These are phyloP conservation scores for Pseudotsuga menziesii DNA, from an alignment of 75 land plant species.

Conservation along the genomic window DNA sequence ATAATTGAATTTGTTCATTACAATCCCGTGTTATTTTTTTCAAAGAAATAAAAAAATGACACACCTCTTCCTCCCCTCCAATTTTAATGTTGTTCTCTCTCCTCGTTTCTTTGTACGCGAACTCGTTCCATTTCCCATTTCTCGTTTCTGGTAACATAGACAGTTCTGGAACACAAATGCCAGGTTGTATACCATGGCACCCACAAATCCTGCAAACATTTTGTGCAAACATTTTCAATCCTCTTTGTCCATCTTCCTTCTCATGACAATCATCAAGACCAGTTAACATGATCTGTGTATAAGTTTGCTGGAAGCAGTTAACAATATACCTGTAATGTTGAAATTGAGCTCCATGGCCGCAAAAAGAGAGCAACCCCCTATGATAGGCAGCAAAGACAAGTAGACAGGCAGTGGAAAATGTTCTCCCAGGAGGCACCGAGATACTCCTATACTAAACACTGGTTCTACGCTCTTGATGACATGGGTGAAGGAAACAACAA, in stretches of 20 bases:
- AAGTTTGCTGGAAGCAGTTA: neutral
- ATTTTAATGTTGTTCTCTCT: no score
- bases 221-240: no score
- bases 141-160: no score
- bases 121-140: no score
- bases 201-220: constrained; percentile 55
- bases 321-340: constrained; percentile 54
- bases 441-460: constrained; percentile 66
- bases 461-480: constrained; percentile 84
- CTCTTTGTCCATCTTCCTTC: neutral
- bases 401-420: constrained; percentile 58
- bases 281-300: neutral
- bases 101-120: no score
- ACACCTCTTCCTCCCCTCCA: no score
- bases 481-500: constrained; percentile 79
- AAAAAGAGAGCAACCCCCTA: constrained; percentile 61
- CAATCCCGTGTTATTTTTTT: no score
- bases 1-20: no score
- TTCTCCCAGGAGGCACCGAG: constrained; percentile 58
- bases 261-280: neutral
- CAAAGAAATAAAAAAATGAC: no score
- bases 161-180: constrained; percentile 81
- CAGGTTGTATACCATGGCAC: constrained; percentile 81
- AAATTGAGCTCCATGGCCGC: constrained; percentile 84
- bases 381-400: constrained; percentile 66